These are phyloP conservation scores for Neurospora sp. DNA, from an alignment of 2,329 filamentous ascomycete genomes.

Conservation along the genomic window DNA sequence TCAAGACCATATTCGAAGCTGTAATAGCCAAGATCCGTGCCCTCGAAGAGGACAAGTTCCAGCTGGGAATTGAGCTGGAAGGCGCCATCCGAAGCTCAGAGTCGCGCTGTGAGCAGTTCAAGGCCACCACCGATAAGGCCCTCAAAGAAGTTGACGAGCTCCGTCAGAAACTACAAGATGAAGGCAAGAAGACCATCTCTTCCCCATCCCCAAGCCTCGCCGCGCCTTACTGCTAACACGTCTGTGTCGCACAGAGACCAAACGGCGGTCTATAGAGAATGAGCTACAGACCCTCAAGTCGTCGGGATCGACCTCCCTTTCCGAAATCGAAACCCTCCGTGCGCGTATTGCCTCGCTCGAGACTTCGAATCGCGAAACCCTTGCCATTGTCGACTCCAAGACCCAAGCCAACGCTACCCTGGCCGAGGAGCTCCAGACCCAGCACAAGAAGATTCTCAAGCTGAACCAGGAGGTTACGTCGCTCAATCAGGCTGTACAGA, in stretches of 20 bases:
- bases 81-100: slow-evolving; percentile 78
- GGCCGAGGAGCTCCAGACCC: slow-evolving; percentile 73
- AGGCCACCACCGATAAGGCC: slow-evolving; percentile 71
- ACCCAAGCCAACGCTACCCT: slow-evolving; percentile 77
- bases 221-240: slow-evolving; percentile 4
- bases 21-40: slow-evolving; percentile 73
- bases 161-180: slow-evolving; percentile 67
- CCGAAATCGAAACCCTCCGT: slow-evolving; percentile 66
- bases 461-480: slow-evolving; percentile 72
- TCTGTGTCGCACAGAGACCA: slow-evolving; percentile 50
- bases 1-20: slow-evolving; percentile 62
- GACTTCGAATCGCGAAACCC: slow-evolving; percentile 81
- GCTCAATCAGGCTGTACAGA: slow-evolving; percentile 76
- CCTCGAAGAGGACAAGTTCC: slow-evolving; percentile 78
- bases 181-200: slow-evolving; percentile 50
- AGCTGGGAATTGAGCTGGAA: slow-evolving; percentile 85
- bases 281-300: slow-evolving; percentile 73
- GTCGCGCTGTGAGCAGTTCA: slow-evolving; percentile 70
- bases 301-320: slow-evolving; percentile 61
- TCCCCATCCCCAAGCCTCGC: neutral
- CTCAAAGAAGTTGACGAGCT: slow-evolving; percentile 75
- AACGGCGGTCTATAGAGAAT: slow-evolving; percentile 64
- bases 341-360: slow-evolving; percentile 80
- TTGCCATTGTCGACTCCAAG: slow-evolving; percentile 84
- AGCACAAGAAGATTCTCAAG: slow-evolving; percentile 80